These are phyloP conservation scores for Alternaria solani DNA, from an alignment of 2,329 filamentous ascomycete genomes.

Conservation along the genomic window DNA sequence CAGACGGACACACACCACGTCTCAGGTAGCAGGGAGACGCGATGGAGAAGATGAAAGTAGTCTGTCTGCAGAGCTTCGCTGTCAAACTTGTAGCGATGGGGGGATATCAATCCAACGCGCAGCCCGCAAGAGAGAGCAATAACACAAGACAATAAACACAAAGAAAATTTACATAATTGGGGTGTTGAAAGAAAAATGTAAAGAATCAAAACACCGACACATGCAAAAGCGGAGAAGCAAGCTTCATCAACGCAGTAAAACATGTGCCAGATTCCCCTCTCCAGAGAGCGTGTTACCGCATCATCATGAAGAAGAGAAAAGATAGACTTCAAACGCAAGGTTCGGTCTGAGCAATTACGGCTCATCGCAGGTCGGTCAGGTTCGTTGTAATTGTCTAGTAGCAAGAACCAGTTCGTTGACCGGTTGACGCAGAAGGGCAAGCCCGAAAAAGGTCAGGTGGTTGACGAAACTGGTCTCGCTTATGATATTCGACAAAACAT, in stretches of 20 bases:
- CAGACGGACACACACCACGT: conserved; percentile 13
- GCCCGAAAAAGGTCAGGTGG: conserved; percentile 56
- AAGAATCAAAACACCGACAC: conserved; percentile 49
- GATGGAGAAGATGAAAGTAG: background rate
- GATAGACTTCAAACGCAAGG: conserved; percentile 48
- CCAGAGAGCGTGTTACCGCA: conserved; percentile 47
- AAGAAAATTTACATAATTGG: conserved; percentile 37
- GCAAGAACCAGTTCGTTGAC: conserved; percentile 19
- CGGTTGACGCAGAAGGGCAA: conserved; percentile 55
- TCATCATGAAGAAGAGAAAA: conserved; percentile 37
- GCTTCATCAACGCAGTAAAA: conserved; percentile 50
- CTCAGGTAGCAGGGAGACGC: conserved; percentile 6
- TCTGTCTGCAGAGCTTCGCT: conserved; percentile 17
- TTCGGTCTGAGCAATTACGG: conserved; percentile 56
- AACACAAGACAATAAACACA: conserved; percentile 47
- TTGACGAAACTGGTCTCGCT: conserved; percentile 18
- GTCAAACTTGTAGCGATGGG: conserved; percentile 36
- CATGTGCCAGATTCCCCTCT: conserved; percentile 33
- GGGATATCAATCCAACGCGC: conserved; percentile 50
- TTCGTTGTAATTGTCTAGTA: conserved; percentile 24
- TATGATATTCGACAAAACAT: conserved; percentile 30
- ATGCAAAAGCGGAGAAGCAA: conserved; percentile 35
- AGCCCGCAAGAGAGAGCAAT: conserved; percentile 47
- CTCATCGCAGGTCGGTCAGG: conserved; percentile 47
- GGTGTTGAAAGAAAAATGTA: conserved; percentile 32